Percentiles rank a stretch among this genome's conserved stretches.
Evolutionary conservation across 495 filamentous ascomycete genomes (phyloP).

Genomic region (Trichoderma reesei): DNA sequence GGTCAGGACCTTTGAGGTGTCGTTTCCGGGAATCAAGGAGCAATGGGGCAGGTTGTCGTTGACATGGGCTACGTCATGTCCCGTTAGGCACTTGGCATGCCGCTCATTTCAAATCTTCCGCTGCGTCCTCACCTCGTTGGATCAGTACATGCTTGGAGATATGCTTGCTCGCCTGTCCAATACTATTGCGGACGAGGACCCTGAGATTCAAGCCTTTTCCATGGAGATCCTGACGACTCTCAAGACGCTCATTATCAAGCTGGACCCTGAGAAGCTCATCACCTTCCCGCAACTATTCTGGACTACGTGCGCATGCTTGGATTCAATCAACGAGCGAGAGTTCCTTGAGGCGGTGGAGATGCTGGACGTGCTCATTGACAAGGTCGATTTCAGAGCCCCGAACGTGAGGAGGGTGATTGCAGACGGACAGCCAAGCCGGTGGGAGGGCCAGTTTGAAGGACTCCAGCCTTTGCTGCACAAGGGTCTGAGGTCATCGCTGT

Average conservation of each 20-base stretch:
- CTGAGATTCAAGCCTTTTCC: constrained; percentile 88
- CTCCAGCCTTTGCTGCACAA: constrained; percentile 81
- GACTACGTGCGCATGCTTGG: constrained; percentile 90
- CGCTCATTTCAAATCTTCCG: constrained; percentile 96
- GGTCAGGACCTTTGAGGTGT: constrained; percentile 72
- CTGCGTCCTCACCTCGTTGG: constrained; percentile 79
- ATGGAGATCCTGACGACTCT: constrained; percentile 95
- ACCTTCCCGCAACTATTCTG: constrained; percentile 92
- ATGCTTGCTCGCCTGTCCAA: constrained; percentile 93
- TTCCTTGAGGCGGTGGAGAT: constrained; percentile 86
- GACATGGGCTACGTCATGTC: constrained; percentile 92
- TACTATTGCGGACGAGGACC: constrained; percentile 86
- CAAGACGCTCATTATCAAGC: constrained; percentile 74
- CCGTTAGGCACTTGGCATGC: constrained; percentile 91
- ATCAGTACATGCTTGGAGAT: constrained; percentile 87
- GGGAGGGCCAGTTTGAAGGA: constrained; percentile 86
- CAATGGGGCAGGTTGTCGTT: constrained; percentile 83
- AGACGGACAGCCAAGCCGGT: constrained; percentile 70
- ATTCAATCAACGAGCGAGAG: constrained; percentile 91
- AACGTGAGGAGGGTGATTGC: constrained; percentile 57
- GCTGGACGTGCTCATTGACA: constrained; percentile 77
- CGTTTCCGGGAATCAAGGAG: constrained; percentile 79
- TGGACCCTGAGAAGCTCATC: constrained; percentile 69
- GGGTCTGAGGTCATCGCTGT: constrained; percentile 77
- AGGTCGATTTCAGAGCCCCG: constrained; percentile 68